Evolutionary conservation across 768 basidiomycete genomes (phyloP), one percentile per base, ranked within the genome.

Genomic region (Russula ochroleuca): DNA sequence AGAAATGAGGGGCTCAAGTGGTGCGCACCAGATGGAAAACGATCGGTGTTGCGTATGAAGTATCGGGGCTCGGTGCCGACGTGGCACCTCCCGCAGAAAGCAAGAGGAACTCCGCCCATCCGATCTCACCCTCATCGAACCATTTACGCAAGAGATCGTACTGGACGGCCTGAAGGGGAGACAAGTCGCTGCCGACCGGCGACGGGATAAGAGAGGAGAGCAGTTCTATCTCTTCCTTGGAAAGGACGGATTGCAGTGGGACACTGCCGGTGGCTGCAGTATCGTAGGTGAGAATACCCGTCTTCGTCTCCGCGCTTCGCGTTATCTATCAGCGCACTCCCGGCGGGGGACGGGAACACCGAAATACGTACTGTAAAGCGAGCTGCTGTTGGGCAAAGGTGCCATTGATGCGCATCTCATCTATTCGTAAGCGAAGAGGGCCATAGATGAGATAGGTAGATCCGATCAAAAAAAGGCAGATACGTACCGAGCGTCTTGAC

Each of bases 11-110:
- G 21, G 19, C 11, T 43, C 25, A 11, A n/a, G 10, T 17, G 14
- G 3, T 2, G 25, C 66, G 47, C n/a, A 67, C 66, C 48, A 67
- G 43, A 49, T 67, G 63, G 55, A 67, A 67, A 21, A 67, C 63
- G 35, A 67, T 67, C 23, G 66, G 66, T 13, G 63, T 67, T 4
- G 63, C 63, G 23, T 67, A 67, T 35, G 66, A 61, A 13, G 63
- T 67, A 31, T 57, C 59, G 2, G 58, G 54, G 31, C 47, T 56
- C 7, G 66, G 63, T 4, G 47, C n/a, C 2, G 54, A 41, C 9
- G 53, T 59, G 28, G 66, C 66, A 2, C 66, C 63, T n/a, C 66
- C 66, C 0, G 62, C 58, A 25, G 66, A 59, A 37, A 67, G 66
- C 19, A 67, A 14, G 21, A 67, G 55, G 49, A 67, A 57, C 43